phyloP scores from a whole-genome alignment of 371 early-diverging fungal species.

The Mortierella polycephala region DNA sequence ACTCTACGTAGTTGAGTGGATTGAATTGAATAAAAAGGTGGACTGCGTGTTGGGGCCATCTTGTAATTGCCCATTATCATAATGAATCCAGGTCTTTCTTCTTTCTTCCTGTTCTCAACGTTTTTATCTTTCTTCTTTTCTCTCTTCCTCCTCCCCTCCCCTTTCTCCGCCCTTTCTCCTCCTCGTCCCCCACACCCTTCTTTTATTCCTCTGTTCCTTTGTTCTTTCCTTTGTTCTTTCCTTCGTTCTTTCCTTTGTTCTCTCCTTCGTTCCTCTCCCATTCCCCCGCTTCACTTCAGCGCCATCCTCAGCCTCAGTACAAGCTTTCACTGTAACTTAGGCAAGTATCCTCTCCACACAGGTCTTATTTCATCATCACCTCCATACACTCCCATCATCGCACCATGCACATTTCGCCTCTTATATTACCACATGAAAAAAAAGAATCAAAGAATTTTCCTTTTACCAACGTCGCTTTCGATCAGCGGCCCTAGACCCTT shows the following conservation, averaged over 20 bases:
- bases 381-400: neutral
- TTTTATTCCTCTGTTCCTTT: constrained; percentile 1
- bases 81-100: neutral
- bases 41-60: neutral
- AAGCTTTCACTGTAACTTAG: no score
- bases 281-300: neutral
- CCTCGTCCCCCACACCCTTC: neutral
- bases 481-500: no score
- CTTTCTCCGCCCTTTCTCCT: neutral
- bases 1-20: no score
- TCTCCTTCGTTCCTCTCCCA: neutral
- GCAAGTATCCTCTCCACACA: no score
- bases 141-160: neutral
- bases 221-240: constrained; percentile 5
- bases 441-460: no score
- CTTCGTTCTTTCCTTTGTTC: neutral
- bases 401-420: neutral
- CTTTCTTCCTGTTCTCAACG: neutral
- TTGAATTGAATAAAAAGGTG: no score
- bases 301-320: neutral
- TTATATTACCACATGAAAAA: no score
- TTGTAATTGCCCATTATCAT: neutral
- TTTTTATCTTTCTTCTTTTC: neutral
- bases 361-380: neutral
- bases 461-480: no score